These are phyloP conservation scores for Geopyxis carbonaria DNA, from an alignment of 495 filamentous ascomycete genomes.

Conservation along the genomic window DNA sequence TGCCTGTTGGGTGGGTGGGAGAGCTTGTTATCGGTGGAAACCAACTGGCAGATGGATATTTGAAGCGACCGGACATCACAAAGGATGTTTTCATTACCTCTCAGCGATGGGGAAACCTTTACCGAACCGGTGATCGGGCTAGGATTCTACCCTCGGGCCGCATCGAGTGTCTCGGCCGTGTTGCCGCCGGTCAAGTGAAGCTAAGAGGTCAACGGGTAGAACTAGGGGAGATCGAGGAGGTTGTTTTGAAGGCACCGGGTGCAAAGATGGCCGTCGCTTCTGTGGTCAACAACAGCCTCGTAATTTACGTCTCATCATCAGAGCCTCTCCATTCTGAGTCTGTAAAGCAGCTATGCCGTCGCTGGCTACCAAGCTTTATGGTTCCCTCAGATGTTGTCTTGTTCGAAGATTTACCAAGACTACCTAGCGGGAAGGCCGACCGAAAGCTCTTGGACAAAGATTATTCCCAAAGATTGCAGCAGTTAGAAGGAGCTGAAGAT, in stretches of 20 bases:
- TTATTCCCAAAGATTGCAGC: slow-evolving; percentile 30
- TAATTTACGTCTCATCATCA: slow-evolving; percentile 47
- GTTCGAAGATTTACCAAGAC: slow-evolving; percentile 42
- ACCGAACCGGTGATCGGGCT: slow-evolving; percentile 75
- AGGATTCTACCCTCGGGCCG: slow-evolving; percentile 47
- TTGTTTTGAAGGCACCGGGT: slow-evolving; percentile 36
- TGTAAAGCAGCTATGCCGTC: slow-evolving; percentile 41
- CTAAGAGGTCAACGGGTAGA: slow-evolving; percentile 67
- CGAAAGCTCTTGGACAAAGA: slow-evolving; percentile 42
- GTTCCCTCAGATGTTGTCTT: slow-evolving; percentile 51
- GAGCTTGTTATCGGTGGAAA: slow-evolving; percentile 70
- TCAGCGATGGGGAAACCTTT: slow-evolving; percentile 38
- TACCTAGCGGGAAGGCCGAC: slow-evolving; percentile 68
- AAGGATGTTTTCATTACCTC: slow-evolving; percentile 41
- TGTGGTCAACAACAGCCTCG: slow-evolving; percentile 41
- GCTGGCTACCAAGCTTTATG: slow-evolving; percentile 66
- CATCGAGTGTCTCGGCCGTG: slow-evolving; percentile 68
- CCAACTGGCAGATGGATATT: slow-evolving; percentile 63
- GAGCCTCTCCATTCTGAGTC: slow-evolving; percentile 24
- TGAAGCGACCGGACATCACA: slow-evolving; percentile 68
- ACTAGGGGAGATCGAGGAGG: slow-evolving; percentile 66
- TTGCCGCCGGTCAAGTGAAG: slow-evolving; percentile 64
- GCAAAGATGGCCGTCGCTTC: slow-evolving; percentile 40
- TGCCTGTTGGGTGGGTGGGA: slow-evolving; percentile 51
- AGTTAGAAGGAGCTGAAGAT: slow-evolving; percentile 24